These are phyloP conservation scores for Lactarius psammicola DNA, from an alignment of 768 basidiomycete genomes.

Conservation along the genomic window DNA sequence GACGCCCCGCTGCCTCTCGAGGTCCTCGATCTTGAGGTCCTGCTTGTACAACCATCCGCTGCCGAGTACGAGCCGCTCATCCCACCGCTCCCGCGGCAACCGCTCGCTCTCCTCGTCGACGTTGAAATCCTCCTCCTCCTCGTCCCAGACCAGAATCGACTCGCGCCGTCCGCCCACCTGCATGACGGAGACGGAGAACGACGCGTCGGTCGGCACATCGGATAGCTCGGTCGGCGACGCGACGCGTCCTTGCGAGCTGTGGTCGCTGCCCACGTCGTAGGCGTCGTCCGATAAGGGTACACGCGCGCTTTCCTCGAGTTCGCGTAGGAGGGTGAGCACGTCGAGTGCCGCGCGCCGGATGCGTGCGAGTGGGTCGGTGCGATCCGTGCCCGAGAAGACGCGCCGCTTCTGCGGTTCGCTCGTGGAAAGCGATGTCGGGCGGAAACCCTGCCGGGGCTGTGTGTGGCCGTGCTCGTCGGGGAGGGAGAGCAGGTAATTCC, in stretches of 20 bases:
- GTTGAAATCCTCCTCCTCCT: slow-evolving; percentile 50
- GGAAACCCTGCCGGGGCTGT: slow-evolving; percentile 46
- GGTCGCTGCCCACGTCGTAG: slow-evolving; percentile 80
- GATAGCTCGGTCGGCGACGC: slow-evolving; percentile 42
- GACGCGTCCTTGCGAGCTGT: slow-evolving; percentile 42
- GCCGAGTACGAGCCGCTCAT: slow-evolving; percentile 74
- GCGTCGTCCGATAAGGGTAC: slow-evolving; percentile 76
- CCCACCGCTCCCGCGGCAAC: slow-evolving; percentile 64
- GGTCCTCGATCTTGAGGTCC: slow-evolving; percentile 52
- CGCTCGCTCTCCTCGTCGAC: slow-evolving; percentile 51
- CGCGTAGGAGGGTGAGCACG: slow-evolving; percentile 74
- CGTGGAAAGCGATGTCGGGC: slow-evolving; percentile 46
- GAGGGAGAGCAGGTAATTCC: slow-evolving; percentile 68
- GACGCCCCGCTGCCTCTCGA: slow-evolving; percentile 55
- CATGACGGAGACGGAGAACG: slow-evolving; percentile 66
- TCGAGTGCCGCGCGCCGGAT: slow-evolving; percentile 81
- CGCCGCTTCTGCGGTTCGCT: slow-evolving; percentile 39
- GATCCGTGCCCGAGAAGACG: slow-evolving; percentile 36
- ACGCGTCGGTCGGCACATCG: slow-evolving; percentile 47
- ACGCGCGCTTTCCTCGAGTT: slow-evolving; percentile 75
- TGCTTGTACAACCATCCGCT: slow-evolving; percentile 81
- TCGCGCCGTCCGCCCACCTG: slow-evolving; percentile 64
- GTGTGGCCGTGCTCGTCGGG: slow-evolving; percentile 20
- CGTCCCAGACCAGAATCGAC: slow-evolving; percentile 79
- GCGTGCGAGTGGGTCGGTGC: slow-evolving; percentile 59